Conservation (phyloP, 495 filamentous ascomycete genomes). For the Xylaria sp. region DNA sequence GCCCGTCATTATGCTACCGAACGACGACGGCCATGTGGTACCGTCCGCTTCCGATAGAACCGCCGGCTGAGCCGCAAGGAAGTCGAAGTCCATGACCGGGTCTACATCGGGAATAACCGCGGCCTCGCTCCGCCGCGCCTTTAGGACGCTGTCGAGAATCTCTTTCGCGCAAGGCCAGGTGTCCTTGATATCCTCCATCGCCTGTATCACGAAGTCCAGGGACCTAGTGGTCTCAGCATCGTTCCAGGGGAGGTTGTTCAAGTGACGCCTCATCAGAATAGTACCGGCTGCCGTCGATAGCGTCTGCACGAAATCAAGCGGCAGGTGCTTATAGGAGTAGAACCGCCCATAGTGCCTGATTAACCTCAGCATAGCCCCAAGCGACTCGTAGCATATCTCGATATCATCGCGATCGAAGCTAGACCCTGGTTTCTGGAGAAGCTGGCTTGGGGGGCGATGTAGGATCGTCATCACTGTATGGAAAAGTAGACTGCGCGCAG, state of each 20-base stretch:
- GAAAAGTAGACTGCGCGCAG: constrained; percentile 38
- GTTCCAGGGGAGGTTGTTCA: constrained; percentile 35
- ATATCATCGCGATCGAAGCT: constrained; percentile 35
- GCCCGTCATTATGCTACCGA: constrained; percentile 20
- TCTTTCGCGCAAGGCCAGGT: constrained; percentile 39
- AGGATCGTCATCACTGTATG: constrained; percentile 45
- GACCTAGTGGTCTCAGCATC: constrained; percentile 33
- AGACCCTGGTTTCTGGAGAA: constrained; percentile 33
- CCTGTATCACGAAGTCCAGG: constrained; percentile 37
- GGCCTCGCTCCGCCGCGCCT: constrained; percentile 23
- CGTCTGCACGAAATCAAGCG: constrained; percentile 45
- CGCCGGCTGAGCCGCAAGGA: constrained; percentile 15
- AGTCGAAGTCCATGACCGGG: constrained; percentile 35
- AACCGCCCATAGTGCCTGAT: constrained; percentile 37
- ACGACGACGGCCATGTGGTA: constrained; percentile 9
- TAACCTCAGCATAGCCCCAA: constrained; percentile 40
- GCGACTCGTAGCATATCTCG: constrained; percentile 44
- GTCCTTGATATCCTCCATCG: constrained; percentile 39
- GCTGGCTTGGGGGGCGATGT: constrained; percentile 42
- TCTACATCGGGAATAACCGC: constrained; percentile 41
- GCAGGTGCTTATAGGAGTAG: constrained; percentile 40
- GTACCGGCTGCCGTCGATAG: constrained; percentile 42
- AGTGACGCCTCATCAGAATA: constrained; percentile 42
- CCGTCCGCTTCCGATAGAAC: constrained; percentile 6
- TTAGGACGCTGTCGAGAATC: constrained; percentile 25